Base-by-base conservation (phyloP, 2,329 filamentous ascomycete genomes). In the Dactylonectria estremocensis region DNA sequence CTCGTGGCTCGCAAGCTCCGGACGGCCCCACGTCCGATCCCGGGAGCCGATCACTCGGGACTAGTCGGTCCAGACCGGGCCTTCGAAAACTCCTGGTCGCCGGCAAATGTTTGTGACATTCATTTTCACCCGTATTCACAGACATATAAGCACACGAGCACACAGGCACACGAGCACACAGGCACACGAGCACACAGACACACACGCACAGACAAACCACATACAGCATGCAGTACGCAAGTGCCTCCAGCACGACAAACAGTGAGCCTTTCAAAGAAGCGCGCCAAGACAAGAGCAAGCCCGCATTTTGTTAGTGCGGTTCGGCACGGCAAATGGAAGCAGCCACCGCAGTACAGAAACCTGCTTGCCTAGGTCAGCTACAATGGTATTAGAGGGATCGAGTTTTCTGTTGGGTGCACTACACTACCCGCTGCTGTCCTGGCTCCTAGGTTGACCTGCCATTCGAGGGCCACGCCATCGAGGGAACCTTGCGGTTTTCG, bases 1-100 rank as follows among this genome's bases (percentile, higher is more conserved):
- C 61, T 54, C 61, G 61, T 64, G 61, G 61, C 54, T 64, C 53
- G 52, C 43, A 49, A 45, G 35, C 46, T 52, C 53, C 54, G 46
- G 33, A 31, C 53, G 20, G n/a, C n/a, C n/a, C 45, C 53, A 40
- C 20, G 46, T 58, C 37, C 22, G 46, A 52, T 64, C 61, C 46
- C 35, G 46, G n/a, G n/a, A 50, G 46, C 46, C 61, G 61, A 64
- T 64, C 37, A 14, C 24, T 46, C 35, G 46, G 53, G 54, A 43
- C n/a, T 4, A 46, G 35, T 45, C 24, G 53, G 54, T 57, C n/a
- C 6, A 53, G 35, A 52, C 37, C 40, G 46, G 54, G 24, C 22
- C 35, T 56, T 55, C 60, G 40, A 45, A 18, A 48, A n/a, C 31
- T 40, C 37, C 24, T n/a, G 5, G 33, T 28, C 31, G 8, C 40